phyloP scores from a whole-genome alignment of 148 eudicot species.

The Agrostemma githago region DNA sequence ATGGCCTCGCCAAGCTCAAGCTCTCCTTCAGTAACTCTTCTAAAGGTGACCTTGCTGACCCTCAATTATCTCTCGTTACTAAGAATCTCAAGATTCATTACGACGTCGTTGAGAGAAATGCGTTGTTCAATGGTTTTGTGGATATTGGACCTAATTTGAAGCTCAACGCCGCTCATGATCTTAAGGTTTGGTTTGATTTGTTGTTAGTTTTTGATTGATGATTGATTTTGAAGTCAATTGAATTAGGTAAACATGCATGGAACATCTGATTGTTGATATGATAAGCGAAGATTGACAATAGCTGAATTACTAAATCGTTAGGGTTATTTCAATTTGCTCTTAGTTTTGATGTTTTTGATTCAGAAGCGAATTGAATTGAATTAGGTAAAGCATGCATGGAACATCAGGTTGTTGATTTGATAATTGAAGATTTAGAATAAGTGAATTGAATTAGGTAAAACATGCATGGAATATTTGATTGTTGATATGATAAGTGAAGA shows the following conservation, averaged over 20 bases:
- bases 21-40: slow-evolving; percentile 55
- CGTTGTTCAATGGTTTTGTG: slow-evolving; percentile 47
- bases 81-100: slow-evolving; percentile 58
- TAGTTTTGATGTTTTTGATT: not conserved
- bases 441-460: not conserved
- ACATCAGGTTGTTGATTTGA: too few species aligned
- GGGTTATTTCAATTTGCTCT: slow-evolving; percentile 28
- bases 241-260: not conserved
- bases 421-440: too few species aligned
- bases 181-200: slow-evolving; percentile 34
- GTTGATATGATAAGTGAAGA: not conserved
- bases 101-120: slow-evolving; percentile 65
- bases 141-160: slow-evolving; percentile 55
- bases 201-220: not conserved
- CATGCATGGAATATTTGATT: not conserved
- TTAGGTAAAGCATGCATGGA: not conserved
- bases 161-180: slow-evolving; percentile 24
- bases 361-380: too few species aligned
- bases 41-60: slow-evolving; percentile 53
- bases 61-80: slow-evolving; percentile 51
- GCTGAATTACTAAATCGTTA: slow-evolving; percentile 5
- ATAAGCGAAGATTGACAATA: not conserved
- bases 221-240: not conserved
- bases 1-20: slow-evolving; percentile 69
- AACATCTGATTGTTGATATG: not conserved